Evolutionary conservation across 2,329 filamentous ascomycete species (phyloP).

Genomic region (Fusarium sp.): DNA sequence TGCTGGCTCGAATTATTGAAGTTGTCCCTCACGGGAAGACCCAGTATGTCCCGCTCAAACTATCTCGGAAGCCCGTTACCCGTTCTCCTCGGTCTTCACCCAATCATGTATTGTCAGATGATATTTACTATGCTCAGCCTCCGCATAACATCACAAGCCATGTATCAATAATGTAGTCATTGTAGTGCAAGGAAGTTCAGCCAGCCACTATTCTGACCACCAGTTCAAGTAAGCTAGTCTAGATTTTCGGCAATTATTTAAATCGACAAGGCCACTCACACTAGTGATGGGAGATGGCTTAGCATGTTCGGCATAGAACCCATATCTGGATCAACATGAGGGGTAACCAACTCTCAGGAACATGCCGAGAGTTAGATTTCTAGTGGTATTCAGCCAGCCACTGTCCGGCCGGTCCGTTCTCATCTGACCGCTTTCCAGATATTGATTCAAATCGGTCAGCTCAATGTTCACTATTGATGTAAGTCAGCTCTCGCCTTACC

Average conservation of each 20-base stretch:
- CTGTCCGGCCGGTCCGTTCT: neutral
- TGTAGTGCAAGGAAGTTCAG: neutral
- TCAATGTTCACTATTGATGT: neutral
- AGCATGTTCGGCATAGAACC: fast-evolving
- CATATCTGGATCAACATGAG: neutral
- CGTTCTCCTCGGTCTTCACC: neutral
- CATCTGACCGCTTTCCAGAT: neutral
- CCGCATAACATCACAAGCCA: neutral
- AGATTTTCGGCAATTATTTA: neutral
- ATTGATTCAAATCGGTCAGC: neutral
- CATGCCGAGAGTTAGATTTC: neutral
- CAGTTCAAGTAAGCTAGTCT: neutral
- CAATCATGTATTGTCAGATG: neutral
- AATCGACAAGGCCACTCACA: fast-evolving
- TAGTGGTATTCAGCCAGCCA: neutral
- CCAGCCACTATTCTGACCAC: neutral
- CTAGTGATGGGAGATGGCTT: neutral
- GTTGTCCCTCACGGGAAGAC: neutral
- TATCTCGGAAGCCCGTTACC: neutral
- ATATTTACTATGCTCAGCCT: neutral
- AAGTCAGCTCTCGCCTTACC: neutral
- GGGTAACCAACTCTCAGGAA: no score
- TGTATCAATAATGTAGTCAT: neutral
- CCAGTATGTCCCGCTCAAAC: neutral
- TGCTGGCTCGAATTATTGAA: neutral